phyloP scores from a whole-genome alignment of 495 filamentous ascomycete species.

The Daldinia decipiens region DNA sequence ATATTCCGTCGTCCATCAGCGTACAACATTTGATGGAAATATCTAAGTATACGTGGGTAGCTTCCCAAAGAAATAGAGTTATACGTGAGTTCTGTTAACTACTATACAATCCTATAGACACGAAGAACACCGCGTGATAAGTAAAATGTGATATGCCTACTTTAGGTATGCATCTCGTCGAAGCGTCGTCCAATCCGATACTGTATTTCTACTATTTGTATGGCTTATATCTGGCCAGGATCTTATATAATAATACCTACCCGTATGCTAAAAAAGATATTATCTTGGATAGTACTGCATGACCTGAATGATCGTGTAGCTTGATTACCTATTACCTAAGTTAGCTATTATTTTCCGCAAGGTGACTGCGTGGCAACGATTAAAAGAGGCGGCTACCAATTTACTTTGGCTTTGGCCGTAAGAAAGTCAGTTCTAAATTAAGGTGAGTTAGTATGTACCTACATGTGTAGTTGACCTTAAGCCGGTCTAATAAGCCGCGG shows the following conservation, averaged over 20 bases:
- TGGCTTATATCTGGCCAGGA: neutral
- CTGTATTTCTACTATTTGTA: neutral
- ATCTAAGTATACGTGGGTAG: neutral
- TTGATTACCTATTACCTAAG: neutral
- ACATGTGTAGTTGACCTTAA: slow-evolving; percentile 3
- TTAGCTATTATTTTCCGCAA: too few relatives aligned
- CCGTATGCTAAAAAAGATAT: neutral
- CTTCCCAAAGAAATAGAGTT: neutral
- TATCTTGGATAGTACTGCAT: neutral
- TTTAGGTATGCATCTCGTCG: neutral
- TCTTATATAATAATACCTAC: neutral
- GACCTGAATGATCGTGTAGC: neutral
- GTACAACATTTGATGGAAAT: neutral
- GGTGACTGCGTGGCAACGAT: too few relatives aligned
- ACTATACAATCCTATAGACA: neutral
- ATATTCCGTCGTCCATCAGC: neutral
- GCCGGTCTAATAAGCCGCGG: slow-evolving; percentile 11
- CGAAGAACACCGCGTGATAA: too few relatives aligned
- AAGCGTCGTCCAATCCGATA: neutral
- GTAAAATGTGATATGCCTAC: neutral
- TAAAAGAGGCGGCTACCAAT: too few relatives aligned
- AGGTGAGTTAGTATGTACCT: neutral
- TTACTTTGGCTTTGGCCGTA: too few relatives aligned
- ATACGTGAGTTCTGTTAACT: neutral
- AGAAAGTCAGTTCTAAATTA: neutral